These are phyloP conservation scores for Lanmaoa rubissima DNA, from an alignment of 768 basidiomycete genomes.

Conservation along the genomic window DNA sequence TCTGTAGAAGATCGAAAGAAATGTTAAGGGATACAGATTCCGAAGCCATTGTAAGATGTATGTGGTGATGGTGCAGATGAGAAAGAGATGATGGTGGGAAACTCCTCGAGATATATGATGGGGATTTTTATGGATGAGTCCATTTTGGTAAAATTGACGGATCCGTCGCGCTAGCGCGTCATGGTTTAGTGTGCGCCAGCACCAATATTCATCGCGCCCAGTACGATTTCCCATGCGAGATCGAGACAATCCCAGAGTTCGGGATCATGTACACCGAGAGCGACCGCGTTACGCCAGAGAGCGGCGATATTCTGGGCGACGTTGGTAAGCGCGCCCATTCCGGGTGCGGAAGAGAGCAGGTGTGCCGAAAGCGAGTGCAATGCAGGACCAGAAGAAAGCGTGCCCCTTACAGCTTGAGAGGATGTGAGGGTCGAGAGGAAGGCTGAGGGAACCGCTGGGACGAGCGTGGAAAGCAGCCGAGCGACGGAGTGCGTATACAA, in stretches of 20 bases:
- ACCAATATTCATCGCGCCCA: slow-evolving; percentile 56
- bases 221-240: slow-evolving; percentile 62
- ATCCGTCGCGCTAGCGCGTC: slow-evolving; percentile 22
- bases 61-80: slow-evolving; percentile 20
- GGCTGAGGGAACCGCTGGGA: slow-evolving; percentile 34
- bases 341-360: slow-evolving; percentile 47
- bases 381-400: slow-evolving; percentile 47
- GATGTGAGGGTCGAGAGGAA: slow-evolving; percentile 33
- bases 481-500: slow-evolving; percentile 61
- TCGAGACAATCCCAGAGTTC: slow-evolving; percentile 68
- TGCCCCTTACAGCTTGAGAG: slow-evolving; percentile 35
- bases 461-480: slow-evolving; percentile 50
- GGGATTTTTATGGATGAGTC: slow-evolving; percentile 14
- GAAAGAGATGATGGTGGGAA: slow-evolving; percentile 28
- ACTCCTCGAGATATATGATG: slow-evolving; percentile 13
- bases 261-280: slow-evolving; percentile 66
- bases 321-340: slow-evolving; percentile 44
- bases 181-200: slow-evolving; percentile 37
- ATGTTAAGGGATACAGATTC: slow-evolving; percentile 30
- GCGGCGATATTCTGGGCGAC: slow-evolving; percentile 54
- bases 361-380: slow-evolving; percentile 56
- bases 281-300: slow-evolving; percentile 69
- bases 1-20: slow-evolving; percentile 8
- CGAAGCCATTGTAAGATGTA: slow-evolving; percentile 18
- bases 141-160: slow-evolving; percentile 19